Percentiles rank a stretch among this genome's conserved stretches.
Conservation (phyloP, 441 rosid species). For the Syzygium syzygioides region DNA sequence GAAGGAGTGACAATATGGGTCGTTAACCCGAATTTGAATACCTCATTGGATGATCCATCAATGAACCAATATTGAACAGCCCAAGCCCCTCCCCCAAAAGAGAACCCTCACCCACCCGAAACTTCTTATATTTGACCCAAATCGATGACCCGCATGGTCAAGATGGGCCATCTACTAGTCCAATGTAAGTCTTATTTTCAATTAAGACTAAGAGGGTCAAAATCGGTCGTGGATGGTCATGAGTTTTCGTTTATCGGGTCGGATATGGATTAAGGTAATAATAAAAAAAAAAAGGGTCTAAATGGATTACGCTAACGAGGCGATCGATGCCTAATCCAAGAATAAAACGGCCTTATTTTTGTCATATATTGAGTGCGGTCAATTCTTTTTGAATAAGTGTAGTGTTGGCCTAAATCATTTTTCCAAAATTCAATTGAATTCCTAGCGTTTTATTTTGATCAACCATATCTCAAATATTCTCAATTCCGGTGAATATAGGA, state of each 20-base stretch:
- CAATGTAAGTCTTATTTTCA: not conserved
- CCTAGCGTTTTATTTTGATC: not conserved
- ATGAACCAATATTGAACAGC: not conserved
- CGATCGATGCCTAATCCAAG: not conserved
- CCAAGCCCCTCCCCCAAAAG: not conserved
- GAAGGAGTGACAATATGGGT: not conserved
- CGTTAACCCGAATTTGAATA: not conserved
- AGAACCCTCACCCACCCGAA: not conserved
- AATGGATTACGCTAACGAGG: not conserved
- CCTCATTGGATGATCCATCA: not conserved
- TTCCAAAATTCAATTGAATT: not conserved
- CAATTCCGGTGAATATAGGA: not conserved
- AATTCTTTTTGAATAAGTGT: not conserved
- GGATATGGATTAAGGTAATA: not conserved
- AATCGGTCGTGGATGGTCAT: not conserved
- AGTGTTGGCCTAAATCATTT: not conserved
- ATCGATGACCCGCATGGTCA: not conserved
- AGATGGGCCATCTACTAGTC: not conserved
- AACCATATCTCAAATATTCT: not conserved
- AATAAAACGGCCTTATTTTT: too few species aligned
- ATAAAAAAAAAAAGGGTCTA: not conserved
- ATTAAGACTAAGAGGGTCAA: not conserved
- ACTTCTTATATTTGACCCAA: not conserved
- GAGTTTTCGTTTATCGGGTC: not conserved
- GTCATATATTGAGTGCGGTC: too few species aligned